Base-by-base conservation (phyloP, 257 asterid species). In the Fraxinus cuspidata region DNA sequence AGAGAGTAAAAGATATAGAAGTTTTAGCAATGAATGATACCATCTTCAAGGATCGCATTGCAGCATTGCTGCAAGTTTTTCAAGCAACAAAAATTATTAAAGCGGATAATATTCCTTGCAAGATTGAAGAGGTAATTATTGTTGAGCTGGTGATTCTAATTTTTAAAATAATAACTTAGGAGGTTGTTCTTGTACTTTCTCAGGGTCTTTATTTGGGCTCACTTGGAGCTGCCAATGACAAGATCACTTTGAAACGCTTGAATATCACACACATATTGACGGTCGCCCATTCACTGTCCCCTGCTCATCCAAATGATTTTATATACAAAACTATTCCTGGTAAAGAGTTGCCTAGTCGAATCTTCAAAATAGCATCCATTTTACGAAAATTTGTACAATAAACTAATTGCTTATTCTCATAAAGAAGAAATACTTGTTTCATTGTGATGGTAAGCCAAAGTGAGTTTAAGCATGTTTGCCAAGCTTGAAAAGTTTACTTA, bases 171-270 rank as follows among this genome's bases (percentile, higher is more conserved):
- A 35, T 25, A 9, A 38, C 27, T 23, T 69, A 60, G 63, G 53
- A 70, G 27, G 56, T 44, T 76, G 63, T 65, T 68, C 23, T 71
- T 80, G 70, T 73, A 32, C 47, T 78, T 42, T 81, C 31, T 37
- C 89, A 94, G 98, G 99, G 98, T 71, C 94, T 94, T 70, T 92
- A 80, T 85, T 84, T 94, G 75, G 99, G 99, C 21, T 94, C 99
- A n/a, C 76, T 91, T 35, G 96, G 91, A 78, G 96, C 99, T 85
- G 99, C 99, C 60, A 82, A 76, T 73, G 85, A 87, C 65, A 85
- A 74, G 84, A 74, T 29, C 71, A 88, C 85, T 82, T 82, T 94
- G 86, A 85, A 85, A 85, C 85, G 83, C 81, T 83, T 83, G 82
- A 91, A 95, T 44, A 53, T 93, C 81, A 95, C 97, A 0, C 99